These are phyloP conservation scores for Fusarium sororula DNA, from an alignment of 2,329 filamentous ascomycete species.

Conservation along the genomic window DNA sequence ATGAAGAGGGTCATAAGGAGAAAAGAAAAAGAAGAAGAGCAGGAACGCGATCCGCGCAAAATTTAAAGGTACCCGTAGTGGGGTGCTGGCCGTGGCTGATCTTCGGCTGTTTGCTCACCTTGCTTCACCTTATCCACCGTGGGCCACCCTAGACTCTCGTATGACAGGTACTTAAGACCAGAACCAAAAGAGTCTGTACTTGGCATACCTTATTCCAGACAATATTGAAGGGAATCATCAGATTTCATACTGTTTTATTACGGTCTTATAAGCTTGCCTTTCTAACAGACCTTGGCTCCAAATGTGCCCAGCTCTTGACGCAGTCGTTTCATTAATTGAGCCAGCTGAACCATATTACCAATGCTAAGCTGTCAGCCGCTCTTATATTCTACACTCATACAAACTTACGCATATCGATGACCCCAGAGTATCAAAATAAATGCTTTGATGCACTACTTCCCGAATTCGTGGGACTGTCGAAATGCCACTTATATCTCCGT, in stretches of 20 bases:
- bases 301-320: rapidly evolving
- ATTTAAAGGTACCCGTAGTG: constrained; percentile 50
- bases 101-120: constrained; percentile 35
- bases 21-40: constrained; percentile 56
- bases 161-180: background rate
- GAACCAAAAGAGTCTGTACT: background rate
- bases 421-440: rapidly evolving
- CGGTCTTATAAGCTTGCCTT: background rate
- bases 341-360: rapidly evolving
- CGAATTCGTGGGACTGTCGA: rapidly evolving
- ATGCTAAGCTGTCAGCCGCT: rapidly evolving
- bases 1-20: constrained; percentile 91
- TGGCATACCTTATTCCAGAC: no score
- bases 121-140: rapidly evolving
- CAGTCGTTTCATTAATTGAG: rapidly evolving
- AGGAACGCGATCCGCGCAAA: constrained; percentile 42
- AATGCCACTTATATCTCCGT: background rate
- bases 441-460: rapidly evolving
- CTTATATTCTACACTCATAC: rapidly evolving
- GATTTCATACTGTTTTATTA: rapidly evolving
- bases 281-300: rapidly evolving
- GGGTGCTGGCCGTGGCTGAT: constrained; percentile 39
- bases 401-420: background rate
- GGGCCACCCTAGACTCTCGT: background rate
- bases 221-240: background rate